These are phyloP conservation scores for Gaeumannomyces tritici DNA, from an alignment of 2,329 filamentous ascomycete genomes.

Conservation along the genomic window DNA sequence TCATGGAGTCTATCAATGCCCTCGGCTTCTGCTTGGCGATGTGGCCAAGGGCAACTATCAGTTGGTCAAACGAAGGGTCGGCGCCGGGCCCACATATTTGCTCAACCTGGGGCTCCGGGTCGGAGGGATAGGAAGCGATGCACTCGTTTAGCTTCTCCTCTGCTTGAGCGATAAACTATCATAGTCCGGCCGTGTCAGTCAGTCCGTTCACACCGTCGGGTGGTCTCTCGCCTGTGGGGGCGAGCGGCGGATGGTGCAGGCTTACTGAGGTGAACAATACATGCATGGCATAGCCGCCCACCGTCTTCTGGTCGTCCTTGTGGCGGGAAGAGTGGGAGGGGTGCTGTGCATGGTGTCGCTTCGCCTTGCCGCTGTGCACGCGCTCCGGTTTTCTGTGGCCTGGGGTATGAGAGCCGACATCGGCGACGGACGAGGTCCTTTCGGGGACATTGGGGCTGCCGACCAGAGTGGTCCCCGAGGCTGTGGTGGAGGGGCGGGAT, in stretches of 20 bases:
- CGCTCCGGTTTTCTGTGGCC: constrained; percentile 47
- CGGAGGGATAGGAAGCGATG: constrained; percentile 63
- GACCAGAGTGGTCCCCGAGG: constrained; percentile 8
- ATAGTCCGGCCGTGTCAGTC: background rate
- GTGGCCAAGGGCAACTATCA: constrained; percentile 86
- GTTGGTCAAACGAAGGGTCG: constrained; percentile 84
- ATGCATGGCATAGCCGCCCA: constrained; percentile 95
- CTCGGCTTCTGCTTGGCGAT: constrained; percentile 93
- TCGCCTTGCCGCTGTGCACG: constrained; percentile 54
- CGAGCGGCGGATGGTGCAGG: constrained; percentile 10
- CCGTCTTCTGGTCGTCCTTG: constrained; percentile 74
- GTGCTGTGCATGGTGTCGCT: constrained; percentile 64
- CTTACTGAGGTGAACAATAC: constrained; percentile 86
- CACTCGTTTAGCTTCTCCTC: constrained; percentile 92
- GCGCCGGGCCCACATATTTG: constrained; percentile 82
- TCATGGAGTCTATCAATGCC: constrained; percentile 90
- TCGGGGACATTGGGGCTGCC: constrained; percentile 24
- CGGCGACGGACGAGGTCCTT: constrained; percentile 35
- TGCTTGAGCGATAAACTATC: constrained; percentile 79
- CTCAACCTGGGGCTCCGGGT: constrained; percentile 78
- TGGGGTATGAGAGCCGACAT: constrained; percentile 28
- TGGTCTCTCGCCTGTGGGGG: too few relatives aligned
- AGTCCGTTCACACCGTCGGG: background rate
- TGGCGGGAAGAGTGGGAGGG: constrained; percentile 66
- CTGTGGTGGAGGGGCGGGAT: constrained; percentile 30